These are phyloP conservation scores for Gossypium longicalyx DNA, from an alignment of 345 rosid genomes.

Conservation along the genomic window DNA sequence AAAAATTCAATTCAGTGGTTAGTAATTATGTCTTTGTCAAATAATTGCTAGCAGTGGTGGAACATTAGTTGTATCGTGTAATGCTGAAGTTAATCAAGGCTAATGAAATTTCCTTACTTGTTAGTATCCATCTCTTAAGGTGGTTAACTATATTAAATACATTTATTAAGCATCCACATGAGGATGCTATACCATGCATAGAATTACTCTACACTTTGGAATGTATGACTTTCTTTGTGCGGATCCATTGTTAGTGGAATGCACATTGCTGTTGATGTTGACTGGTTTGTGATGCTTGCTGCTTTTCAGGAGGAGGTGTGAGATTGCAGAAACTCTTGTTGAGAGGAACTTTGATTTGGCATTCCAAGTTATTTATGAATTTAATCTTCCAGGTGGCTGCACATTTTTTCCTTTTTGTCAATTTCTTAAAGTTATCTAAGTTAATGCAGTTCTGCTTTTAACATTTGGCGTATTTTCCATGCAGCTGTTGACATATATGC, in stretches of 20 bases:
- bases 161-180: neutral
- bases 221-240: neutral
- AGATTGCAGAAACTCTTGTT: constrained; percentile 80
- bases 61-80: neutral
- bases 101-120: neutral
- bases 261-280: neutral
- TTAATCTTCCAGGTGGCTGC: constrained; percentile 76
- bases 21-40: neutral
- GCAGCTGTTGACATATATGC: constrained; percentile 97
- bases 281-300: constrained; percentile 25
- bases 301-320: constrained; percentile 72
- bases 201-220: neutral
- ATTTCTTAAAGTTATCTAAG: constrained; percentile 1
- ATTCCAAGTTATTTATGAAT: constrained; percentile 80
- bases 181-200: neutral
- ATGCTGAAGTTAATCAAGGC: neutral
- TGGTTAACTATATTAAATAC: neutral
- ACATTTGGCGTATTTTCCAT: constrained; percentile 13
- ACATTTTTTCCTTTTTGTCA: neutral
- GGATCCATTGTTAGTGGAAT: neutral
- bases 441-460: constrained; percentile 6
- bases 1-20: neutral
- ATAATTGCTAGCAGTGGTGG: neutral
- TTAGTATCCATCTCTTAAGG: neutral
- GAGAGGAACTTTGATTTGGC: constrained; percentile 96